These are phyloP conservation scores for Diplodia intermedia DNA, from an alignment of 2,329 filamentous ascomycete species.

Conservation along the genomic window DNA sequence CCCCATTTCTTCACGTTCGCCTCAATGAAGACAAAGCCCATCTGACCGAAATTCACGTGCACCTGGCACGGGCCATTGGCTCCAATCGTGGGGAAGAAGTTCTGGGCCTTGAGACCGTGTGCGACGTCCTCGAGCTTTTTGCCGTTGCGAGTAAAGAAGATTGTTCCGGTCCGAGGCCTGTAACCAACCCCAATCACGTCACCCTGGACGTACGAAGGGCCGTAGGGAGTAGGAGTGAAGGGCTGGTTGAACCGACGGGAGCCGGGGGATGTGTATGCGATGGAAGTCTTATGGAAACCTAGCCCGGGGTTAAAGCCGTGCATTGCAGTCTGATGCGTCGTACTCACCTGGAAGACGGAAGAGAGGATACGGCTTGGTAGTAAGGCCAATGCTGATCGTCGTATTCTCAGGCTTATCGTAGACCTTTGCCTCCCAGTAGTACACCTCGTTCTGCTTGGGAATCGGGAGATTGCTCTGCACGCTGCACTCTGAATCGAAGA, in stretches of 20 bases:
- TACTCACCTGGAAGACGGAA: constrained; percentile 87
- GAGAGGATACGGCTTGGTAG: constrained; percentile 94
- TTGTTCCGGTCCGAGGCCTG: constrained; percentile 87
- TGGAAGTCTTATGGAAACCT: constrained; percentile 92
- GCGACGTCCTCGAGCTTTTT: constrained; percentile 95
- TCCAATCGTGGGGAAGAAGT: constrained; percentile 97
- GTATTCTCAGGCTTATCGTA: constrained; percentile 95
- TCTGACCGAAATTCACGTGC: constrained; percentile 97
- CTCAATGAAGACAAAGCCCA: constrained; percentile 98
- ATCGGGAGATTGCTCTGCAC: constrained; percentile 96
- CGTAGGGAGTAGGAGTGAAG: constrained; percentile 80
- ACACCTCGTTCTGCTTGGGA: constrained; percentile 98
- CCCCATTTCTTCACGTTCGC: constrained; percentile 99
- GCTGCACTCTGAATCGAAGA: constrained; percentile 97
- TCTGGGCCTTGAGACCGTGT: constrained; percentile 90
- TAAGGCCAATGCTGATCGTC: constrained; percentile 87
- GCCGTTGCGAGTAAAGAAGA: constrained; percentile 98
- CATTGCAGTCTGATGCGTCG: not conserved
- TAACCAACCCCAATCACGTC: constrained; percentile 97
- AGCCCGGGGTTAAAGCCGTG: constrained; percentile 36
- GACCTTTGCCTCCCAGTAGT: constrained; percentile 99
- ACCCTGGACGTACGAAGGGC: constrained; percentile 84
- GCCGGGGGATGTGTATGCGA: constrained; percentile 89
- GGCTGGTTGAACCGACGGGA: constrained; percentile 91
- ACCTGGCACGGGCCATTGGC: constrained; percentile 91